These are phyloP conservation scores for Fraxinus americana DNA, from an alignment of 257 asterid species.

Conservation along the genomic window DNA sequence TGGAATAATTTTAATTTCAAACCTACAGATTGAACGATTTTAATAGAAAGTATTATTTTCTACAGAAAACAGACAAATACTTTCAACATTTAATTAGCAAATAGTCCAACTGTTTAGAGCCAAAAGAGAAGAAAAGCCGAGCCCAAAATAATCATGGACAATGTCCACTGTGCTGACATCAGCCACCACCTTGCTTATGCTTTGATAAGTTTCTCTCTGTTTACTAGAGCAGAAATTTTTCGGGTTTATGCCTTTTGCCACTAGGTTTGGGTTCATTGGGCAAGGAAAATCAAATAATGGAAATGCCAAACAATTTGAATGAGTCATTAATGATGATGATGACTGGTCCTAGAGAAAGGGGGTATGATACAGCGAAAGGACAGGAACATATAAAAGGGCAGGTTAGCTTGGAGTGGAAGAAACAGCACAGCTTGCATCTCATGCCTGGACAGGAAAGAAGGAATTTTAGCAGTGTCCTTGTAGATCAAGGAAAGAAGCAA, in stretches of 20 bases:
- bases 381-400: not conserved
- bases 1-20: not conserved
- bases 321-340: not conserved
- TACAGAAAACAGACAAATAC: not conserved
- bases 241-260: not conserved
- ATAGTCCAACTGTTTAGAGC: not conserved
- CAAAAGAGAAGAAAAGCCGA: not conserved
- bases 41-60: not conserved
- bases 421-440: not conserved
- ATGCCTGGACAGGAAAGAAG: not conserved
- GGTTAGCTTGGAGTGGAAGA: not conserved
- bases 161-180: not conserved
- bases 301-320: not conserved
- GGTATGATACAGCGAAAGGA: not conserved
- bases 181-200: not conserved
- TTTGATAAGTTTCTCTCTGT: not conserved
- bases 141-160: not conserved
- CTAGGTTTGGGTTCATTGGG: not conserved
- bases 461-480: not conserved
- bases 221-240: not conserved
- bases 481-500: not conserved
- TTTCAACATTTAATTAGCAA: not conserved
- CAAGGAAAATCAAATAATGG: conserved; percentile 1
- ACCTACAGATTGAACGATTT: not conserved
- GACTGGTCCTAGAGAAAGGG: not conserved